Evolutionary conservation across 306 rosid genomes (phyloP), one percentile per base, ranked within the genome.

Genomic region (Quercus cerris): DNA sequence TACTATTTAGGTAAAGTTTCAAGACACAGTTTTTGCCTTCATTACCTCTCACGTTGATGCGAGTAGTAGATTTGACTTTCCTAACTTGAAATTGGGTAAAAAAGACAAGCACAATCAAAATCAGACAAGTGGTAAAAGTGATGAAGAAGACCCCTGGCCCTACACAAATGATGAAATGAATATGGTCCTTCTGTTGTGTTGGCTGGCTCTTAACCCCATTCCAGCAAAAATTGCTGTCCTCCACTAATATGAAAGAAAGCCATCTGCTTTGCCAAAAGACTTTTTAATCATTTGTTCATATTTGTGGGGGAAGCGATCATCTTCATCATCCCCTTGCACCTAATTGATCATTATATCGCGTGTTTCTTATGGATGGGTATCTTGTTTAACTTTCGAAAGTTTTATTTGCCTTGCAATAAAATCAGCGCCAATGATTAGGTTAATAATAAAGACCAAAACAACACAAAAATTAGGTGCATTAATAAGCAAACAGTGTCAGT

Each of bases 281-380:
- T 35, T 33, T 11, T 18, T 67, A 19, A 18, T 67, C 17, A 67
- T 68, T 19, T 18, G 20, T 38, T 68, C 71, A 66, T 8, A 41
- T 66, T 12, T 31, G 71, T 31, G 71, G 71, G 71, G 41, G 49
- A 31, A 23, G n/a, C 33, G 23, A 30, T 66, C 46, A 31, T 66
- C 71, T 30, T 30, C 30, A 15, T 15, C 11, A 8, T 8, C 2
- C 71, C 33, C 9, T 17, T 9, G 63, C 18, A 57, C 77, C 56
- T 8, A 71, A 71, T 41, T 20, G 54, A 71, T 58, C 55, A 78
- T 71, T 23, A 46, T 49, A 38, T 25, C 41, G 56, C 73, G 80
- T 54, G 58, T 57, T 23, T 35, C 46, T 38, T 1, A 6, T 23
- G 23, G 23, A 23, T 23, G 23, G 23, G 23, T 10, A 49, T 49